Conservation (phyloP, 768 basidiomycete genomes). For the Leccinum aurantiacum region DNA sequence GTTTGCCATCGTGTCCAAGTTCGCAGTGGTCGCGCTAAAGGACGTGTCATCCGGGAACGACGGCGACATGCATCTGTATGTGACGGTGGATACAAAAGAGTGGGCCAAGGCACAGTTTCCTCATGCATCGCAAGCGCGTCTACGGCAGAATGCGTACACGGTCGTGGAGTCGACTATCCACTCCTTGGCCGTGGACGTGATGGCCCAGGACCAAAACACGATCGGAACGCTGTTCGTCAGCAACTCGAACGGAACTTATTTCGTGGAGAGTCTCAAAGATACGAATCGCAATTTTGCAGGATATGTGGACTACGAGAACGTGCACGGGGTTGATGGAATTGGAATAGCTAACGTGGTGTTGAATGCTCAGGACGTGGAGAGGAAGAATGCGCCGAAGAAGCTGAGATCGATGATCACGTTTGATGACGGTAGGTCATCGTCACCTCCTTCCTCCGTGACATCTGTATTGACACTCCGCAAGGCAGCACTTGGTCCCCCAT, state of each 20-base stretch:
- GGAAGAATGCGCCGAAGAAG: conserved; percentile 64
- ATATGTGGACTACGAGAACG: conserved; percentile 90
- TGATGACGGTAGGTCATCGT: conserved; percentile 64
- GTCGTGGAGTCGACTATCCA: conserved; percentile 93
- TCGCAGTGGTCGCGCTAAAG: conserved; percentile 85
- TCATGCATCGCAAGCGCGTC: conserved; percentile 73
- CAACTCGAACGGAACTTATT: conserved; percentile 95
- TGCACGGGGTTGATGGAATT: conserved; percentile 86
- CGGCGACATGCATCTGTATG: conserved; percentile 83
- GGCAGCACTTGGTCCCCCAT: conserved; percentile 78
- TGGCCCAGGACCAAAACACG: conserved; percentile 59
- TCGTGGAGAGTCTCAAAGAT: conserved; percentile 85
- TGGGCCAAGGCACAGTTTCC: conserved; percentile 95
- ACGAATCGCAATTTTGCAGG: conserved; percentile 89
- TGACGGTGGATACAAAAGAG: conserved; percentile 74
- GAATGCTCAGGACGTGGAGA: conserved; percentile 84
- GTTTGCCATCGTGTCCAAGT: conserved; percentile 91
- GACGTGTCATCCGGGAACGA: conserved; percentile 54
- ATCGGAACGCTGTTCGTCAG: conserved; percentile 94
- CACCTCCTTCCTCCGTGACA: not conserved
- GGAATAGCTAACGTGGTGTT: conserved; percentile 86
- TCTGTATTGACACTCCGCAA: conserved; percentile 13
- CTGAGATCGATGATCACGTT: conserved; percentile 83
- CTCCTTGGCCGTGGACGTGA: conserved; percentile 92
- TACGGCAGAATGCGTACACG: conserved; percentile 93